Evolutionary conservation across 371 early-diverging fungal genomes (phyloP).

Genomic region (Blakeslea trispora): DNA sequence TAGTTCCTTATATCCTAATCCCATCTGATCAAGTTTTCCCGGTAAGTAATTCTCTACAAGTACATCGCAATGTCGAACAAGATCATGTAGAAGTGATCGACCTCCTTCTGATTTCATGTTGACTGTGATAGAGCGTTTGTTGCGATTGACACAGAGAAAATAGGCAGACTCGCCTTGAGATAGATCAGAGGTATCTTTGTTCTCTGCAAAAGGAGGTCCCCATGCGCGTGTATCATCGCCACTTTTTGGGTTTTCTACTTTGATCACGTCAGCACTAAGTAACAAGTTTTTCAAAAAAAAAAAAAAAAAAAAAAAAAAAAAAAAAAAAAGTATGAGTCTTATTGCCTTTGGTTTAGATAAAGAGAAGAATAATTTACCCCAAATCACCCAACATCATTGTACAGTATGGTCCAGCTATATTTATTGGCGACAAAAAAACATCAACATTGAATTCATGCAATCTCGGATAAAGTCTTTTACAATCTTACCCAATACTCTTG

Average conservation of each 20-base stretch:
- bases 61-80: constrained; percentile 75
- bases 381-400: constrained; percentile 88
- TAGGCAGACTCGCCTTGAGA: constrained; percentile 78
- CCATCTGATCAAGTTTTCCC: constrained; percentile 77
- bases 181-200: constrained; percentile 36
- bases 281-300: too few species aligned
- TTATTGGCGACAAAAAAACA: too few species aligned
- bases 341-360: background rate
- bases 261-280: constrained; percentile 87
- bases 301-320: too few species aligned
- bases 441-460: too few species aligned
- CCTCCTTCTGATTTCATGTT: constrained; percentile 78
- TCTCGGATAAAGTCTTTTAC: too few species aligned
- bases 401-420: constrained; percentile 82
- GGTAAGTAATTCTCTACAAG: constrained; percentile 93
- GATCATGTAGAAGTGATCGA: constrained; percentile 60
- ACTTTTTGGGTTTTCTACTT: constrained; percentile 79
- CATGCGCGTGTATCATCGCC: constrained; percentile 89
- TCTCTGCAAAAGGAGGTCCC: constrained; percentile 76
- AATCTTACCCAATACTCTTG: constrained; percentile 73
- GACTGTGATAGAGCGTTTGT: constrained; percentile 87
- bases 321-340: background rate
- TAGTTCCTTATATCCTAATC: constrained; percentile 77
- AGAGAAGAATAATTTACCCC: constrained; percentile 54
- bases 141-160: constrained; percentile 88